Evolutionary conservation across 2,329 filamentous ascomycete species (phyloP).

Genomic region (Fusarium sp.): DNA sequence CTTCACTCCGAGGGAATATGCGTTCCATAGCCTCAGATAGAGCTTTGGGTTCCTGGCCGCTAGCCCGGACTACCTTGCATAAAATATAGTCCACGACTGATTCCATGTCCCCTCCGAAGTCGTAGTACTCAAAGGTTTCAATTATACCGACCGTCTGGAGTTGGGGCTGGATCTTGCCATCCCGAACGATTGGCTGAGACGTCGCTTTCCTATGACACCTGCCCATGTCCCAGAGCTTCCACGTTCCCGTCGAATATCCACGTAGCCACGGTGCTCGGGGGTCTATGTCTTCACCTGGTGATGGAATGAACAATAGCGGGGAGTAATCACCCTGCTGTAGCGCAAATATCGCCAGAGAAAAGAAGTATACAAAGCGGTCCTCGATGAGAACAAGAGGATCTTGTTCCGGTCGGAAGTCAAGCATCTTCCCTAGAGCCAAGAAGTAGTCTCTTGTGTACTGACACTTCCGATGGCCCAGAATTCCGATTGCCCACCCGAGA

Average conservation of each 20-base stretch:
- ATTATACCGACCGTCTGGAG: neutral
- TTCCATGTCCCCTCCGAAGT: neutral
- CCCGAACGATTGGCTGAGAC: neutral
- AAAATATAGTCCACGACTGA: neutral
- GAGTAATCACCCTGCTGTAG: neutral
- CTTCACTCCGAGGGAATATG: neutral
- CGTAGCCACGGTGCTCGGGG: neutral
- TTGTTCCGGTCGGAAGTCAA: neutral
- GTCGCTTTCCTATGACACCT: neutral
- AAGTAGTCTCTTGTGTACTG: neutral
- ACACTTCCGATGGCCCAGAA: neutral
- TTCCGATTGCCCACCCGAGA: neutral
- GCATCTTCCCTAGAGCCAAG: neutral
- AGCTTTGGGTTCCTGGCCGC: neutral
- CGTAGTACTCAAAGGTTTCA: neutral
- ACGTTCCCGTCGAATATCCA: neutral
- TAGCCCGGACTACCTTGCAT: neutral
- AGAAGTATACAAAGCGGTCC: neutral
- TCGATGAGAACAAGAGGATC: neutral
- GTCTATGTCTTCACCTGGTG: neutral
- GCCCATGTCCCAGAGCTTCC: neutral
- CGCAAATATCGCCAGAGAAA: neutral
- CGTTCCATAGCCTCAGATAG: neutral
- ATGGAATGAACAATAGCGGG: neutral
- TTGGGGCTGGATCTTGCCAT: neutral